These are phyloP conservation scores for Vigna hirtella DNA, from an alignment of 306 rosid species.

Conservation along the genomic window DNA sequence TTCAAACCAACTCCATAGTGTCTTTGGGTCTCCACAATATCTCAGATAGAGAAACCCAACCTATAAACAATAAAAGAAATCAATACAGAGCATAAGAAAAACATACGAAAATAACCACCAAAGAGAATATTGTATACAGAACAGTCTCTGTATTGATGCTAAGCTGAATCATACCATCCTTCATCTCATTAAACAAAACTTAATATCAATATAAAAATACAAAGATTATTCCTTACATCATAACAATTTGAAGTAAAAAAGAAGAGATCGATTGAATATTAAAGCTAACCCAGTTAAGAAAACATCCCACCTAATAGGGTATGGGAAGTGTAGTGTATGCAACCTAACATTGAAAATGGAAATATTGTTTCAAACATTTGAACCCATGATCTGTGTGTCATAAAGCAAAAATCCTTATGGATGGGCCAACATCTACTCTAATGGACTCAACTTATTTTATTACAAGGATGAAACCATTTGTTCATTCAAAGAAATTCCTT, in stretches of 20 bases:
- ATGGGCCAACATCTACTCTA: background rate
- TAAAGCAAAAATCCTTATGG: background rate
- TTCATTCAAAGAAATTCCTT: background rate
- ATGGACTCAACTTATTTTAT: background rate
- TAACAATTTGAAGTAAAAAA: slow-evolving; percentile 24
- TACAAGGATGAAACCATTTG: background rate
- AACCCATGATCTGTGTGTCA: background rate
- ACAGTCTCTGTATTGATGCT: slow-evolving; percentile 23
- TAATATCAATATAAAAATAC: slow-evolving; percentile 1
- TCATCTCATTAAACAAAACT: slow-evolving; percentile 25
- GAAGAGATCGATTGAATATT: background rate
- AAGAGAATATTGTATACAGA: slow-evolving; percentile 21
- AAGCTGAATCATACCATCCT: slow-evolving; percentile 24
- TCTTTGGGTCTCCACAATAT: slow-evolving; percentile 91
- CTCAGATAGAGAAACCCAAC: slow-evolving; percentile 96
- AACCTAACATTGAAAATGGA: background rate
- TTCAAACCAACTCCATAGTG: slow-evolving; percentile 94
- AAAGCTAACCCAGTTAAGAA: background rate
- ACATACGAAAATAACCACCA: background rate
- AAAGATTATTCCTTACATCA: slow-evolving; percentile 34
- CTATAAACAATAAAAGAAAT: slow-evolving; percentile 54
- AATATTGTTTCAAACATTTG: background rate
- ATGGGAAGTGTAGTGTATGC: background rate
- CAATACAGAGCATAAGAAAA: slow-evolving; percentile 21
- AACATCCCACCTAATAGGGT: background rate